Evolutionary conservation across 1,284 basidiomycete species (phyloP), one percentile per base, ranked within the genome.

Genomic region (Pterula multifida): DNA sequence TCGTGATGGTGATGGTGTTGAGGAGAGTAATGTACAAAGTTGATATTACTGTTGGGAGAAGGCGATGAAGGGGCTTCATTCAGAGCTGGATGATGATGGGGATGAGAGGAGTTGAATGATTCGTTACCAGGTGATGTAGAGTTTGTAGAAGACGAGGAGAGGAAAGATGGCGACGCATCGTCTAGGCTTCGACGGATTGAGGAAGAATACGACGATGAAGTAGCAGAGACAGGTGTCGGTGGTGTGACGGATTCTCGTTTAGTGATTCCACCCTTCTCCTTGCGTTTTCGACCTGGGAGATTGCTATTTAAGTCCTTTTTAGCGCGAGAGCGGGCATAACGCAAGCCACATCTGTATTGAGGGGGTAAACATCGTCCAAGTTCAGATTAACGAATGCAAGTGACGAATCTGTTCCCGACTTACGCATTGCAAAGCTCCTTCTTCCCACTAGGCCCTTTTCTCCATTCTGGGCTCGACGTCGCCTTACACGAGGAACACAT

Each of bases 341-440:
- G 80, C 53, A 90, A 70, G 21, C 86, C 86, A 63, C 86, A 90
- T 36, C 85, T 88, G 55, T 56, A 54, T 54, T n/a, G n/a, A n/a
- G n/a, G 55, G 61, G 56, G 55, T 60, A 54, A 56, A 48, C 47
- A 49, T 47, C 56, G 55, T n/a, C n/a, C n/a, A n/a, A 57, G 53
- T 53, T 52, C 62, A 52, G 49, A 45, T n/a, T n/a, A 54, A 55
- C 50, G 55, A 56, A 52, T 53, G 55, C 45, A 57, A 55, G 55
- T 42, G 26, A 54, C 50, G n/a, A n/a, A n/a, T n/a, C n/a, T n/a
- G n/a, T n/a, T n/a, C n/a, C n/a, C 52, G 52, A 76, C 86, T 73
- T 67, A 93, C 86, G 91, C 91, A 67, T 95, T 95, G 65, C 91
- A 95, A 45, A 95, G 70, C 63, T 92, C 88, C 68, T 94, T 94